Conservation (phyloP, 2,329 filamentous ascomycete genomes). For the Microdochium trichocladiopsis region DNA sequence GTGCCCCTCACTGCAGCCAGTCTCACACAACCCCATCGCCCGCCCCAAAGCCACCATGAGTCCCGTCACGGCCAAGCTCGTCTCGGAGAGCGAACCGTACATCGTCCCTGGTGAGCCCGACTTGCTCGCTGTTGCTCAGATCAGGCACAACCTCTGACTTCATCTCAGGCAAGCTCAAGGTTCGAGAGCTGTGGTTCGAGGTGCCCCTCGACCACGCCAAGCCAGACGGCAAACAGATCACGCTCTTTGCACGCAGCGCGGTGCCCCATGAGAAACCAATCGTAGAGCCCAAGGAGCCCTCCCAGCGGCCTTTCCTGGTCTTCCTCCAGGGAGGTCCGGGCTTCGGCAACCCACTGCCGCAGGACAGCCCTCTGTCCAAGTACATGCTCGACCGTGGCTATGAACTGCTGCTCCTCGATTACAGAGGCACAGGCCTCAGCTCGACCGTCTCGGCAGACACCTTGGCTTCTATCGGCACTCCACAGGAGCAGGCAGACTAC, state of each 20-base stretch:
- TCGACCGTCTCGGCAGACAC: conserved; percentile 70
- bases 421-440: conserved; percentile 82
- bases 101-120: conserved; percentile 21
- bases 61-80: conserved; percentile 6
- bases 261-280: conserved; percentile 58
- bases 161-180: conserved; percentile 57
- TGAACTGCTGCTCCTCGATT: conserved; percentile 80
- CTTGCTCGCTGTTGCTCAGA: neutral
- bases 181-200: conserved; percentile 80
- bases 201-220: conserved; percentile 74
- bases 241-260: conserved; percentile 72
- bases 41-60: neutral
- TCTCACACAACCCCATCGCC: neutral
- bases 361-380: conserved; percentile 65
- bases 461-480: conserved; percentile 56
- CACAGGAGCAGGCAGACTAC: conserved; percentile 67
- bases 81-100: conserved; percentile 31
- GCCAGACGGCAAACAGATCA: conserved; percentile 53
- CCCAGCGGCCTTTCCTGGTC: conserved; percentile 51
- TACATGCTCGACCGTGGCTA: conserved; percentile 73
- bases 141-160: conserved; percentile 13
- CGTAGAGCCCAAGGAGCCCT: conserved; percentile 29
- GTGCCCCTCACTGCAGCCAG: neutral
- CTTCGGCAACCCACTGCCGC: conserved; percentile 66
- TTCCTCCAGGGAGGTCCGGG: conserved; percentile 87